Conservation (phyloP, 192 early-diverging fungal genomes). For the Linnemannia zychae region DNA sequence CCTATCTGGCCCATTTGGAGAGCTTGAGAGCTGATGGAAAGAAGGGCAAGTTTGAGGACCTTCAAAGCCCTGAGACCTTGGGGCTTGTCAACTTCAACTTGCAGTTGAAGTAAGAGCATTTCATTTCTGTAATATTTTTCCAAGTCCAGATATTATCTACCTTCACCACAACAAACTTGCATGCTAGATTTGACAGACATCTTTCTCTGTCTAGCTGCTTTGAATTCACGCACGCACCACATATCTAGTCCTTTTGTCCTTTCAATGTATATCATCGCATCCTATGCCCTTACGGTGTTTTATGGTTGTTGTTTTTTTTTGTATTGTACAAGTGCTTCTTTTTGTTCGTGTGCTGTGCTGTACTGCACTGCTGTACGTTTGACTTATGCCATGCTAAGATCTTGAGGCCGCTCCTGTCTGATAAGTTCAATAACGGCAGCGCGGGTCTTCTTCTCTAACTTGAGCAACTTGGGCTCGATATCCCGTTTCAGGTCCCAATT, state of each 20-base stretch:
- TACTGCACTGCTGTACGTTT: too few relatives aligned
- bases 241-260: background rate
- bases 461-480: slow-evolving; percentile 81
- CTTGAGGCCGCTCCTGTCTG: slow-evolving; percentile 61
- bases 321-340: background rate
- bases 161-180: too few relatives aligned
- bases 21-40: slow-evolving; percentile 62
- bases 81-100: slow-evolving; percentile 48
- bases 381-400: slow-evolving; percentile 50
- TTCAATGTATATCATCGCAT: slow-evolving; percentile 31
- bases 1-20: slow-evolving; percentile 75
- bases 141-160: background rate
- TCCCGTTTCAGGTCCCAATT: slow-evolving; percentile 95
- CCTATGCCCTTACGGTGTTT: background rate
- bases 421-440: slow-evolving; percentile 83
- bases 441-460: slow-evolving; percentile 79
- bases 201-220: background rate
- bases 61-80: slow-evolving; percentile 53
- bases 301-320: background rate
- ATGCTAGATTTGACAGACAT: too few relatives aligned
- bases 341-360: background rate
- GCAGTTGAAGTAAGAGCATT: slow-evolving; percentile 34
- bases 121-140: background rate
- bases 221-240: background rate
- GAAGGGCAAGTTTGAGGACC: slow-evolving; percentile 46